Evolutionary conservation across 2,329 filamentous ascomycete genomes (phyloP), one percentile per base, ranked within the genome.

Genomic region (Diaporthe capsici): DNA sequence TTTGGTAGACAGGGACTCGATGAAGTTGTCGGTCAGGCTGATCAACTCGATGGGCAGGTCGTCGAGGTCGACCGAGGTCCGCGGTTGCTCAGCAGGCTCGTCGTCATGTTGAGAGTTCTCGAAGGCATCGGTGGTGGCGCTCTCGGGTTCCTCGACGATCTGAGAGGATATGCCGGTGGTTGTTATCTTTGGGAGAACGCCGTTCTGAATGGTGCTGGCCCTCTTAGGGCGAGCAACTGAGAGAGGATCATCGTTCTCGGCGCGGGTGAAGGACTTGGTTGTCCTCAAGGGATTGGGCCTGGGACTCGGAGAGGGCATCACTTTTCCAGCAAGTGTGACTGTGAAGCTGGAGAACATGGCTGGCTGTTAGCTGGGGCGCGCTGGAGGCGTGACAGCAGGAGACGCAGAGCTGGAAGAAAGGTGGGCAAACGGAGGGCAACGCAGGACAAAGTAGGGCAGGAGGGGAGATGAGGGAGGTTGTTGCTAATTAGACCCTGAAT

Each of bases 21-120:
- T 93, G 82, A 99, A 99, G 82, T 95, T 97, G 84, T 98, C 96
- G 28, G 94, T 95, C 82, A 98, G 86, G 83, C 95, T 97, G 75
- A 97, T 90, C 76, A 99, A 91, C 88, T 99, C 97, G 81, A 98
- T 97, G 20, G 97, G 97, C 57, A 99, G 91, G 81, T 98, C 94
- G 80, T 98, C 95, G 78, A 97, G 93, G 75, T 94, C 93, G 77
- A 94, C 90, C 4, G 94, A 92, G 31, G 87, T 85, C 75, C 90
- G 83, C 0, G 87, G 86, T 2, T 84, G 80, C 76, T 91, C 89
- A 7, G 84, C 76, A 37, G 83, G 79, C 72, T 90, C 87, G 34
- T 90, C 88, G 47, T 82, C 82, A 44, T 86, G 84, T 25, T 84
- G 83, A 42, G 84, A 83, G 6, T 85, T 86, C 76, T 90, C 89